phyloP scores from a whole-genome alignment of 2,329 filamentous ascomycete species.

The Cladobotryum protrusum region DNA sequence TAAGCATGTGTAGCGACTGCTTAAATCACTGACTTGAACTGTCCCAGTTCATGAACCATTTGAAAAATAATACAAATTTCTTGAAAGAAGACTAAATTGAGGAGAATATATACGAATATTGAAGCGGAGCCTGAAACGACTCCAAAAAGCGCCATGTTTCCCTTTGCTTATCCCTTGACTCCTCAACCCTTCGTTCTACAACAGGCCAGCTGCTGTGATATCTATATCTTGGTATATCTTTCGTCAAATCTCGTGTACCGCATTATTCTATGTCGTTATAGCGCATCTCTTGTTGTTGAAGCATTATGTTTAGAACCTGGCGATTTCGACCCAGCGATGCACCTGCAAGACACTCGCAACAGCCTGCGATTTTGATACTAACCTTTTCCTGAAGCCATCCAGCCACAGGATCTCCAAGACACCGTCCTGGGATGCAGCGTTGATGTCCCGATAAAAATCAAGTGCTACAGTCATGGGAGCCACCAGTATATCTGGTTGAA shows the following conservation, averaged over 20 bases:
- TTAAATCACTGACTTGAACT: neutral
- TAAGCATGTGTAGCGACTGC: neutral
- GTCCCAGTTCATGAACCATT: neutral
- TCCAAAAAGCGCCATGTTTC: neutral
- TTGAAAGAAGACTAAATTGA: neutral
- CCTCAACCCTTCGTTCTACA: neutral
- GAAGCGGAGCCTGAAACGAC: no score
- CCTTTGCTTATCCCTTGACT: neutral
- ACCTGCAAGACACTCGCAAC: slow-evolving; percentile 33
- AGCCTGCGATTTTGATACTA: slow-evolving; percentile 36
- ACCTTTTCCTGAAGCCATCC: slow-evolving; percentile 34
- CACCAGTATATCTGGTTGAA: slow-evolving; percentile 41
- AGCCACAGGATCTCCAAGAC: slow-evolving; percentile 44
- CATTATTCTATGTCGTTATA: neutral
- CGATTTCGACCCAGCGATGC: slow-evolving; percentile 34
- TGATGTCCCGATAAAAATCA: slow-evolving; percentile 36
- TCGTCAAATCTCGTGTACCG: neutral
- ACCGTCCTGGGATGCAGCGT: slow-evolving; percentile 33
- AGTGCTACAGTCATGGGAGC: slow-evolving; percentile 38
- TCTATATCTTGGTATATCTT: slow-evolving; percentile 1
- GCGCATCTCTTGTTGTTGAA: neutral
- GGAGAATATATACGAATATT: no score
- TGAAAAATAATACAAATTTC: slow-evolving; percentile 1
- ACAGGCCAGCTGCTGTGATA: slow-evolving; percentile 10
- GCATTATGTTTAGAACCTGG: slow-evolving; percentile 17